Evolutionary conservation across 2,329 filamentous ascomycete species (phyloP), one percentile per base, ranked within the genome.

Genomic region (Cadophora sp.): DNA sequence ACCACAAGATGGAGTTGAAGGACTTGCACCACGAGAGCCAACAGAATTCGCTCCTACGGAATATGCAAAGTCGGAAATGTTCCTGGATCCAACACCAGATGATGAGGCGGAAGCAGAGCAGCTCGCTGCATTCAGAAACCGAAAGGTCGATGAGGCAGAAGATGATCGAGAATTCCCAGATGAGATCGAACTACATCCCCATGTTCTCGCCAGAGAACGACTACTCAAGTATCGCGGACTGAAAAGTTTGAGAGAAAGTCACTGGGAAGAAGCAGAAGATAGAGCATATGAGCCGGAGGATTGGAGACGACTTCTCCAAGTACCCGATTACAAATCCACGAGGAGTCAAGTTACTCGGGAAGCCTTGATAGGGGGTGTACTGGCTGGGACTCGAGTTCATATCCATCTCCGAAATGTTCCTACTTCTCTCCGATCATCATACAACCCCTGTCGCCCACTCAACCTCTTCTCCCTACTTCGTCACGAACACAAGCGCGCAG

Each of bases 81-180:
- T 98, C 81, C 81, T 93, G 7, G 77, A 92, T 77, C 88, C 85
- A 24, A 87, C 89, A 62, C 92, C 91, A 1, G 91, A 97, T 74
- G 94, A 97, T 71, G 94, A 97, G 76, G 91, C 91, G 14, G 87
- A 91, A 73, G 87, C 92, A 1, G 86, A 90, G 74, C 90, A 97
- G 77, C 85, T 99, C 50, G 92, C 89, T 65, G 91, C 91, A 55
- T 99, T 94, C 80, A 89, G 96, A 48, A 85, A 88, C 62, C 89
- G 89, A 71, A 93, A 94, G 76, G 89, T 89, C 62, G 89, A 89
- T 27, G 95, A 97, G 73, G 93, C 89, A 4, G 88, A 94, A 61
- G 94, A 98, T 16, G 96, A 99, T 79, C 87, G 92, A 65, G 95
- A 98, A 79, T 99, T 98, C 79, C 96, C 96, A 0, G 96, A 99